These are phyloP conservation scores for Pleurotus djamor DNA, from an alignment of 768 basidiomycete genomes.

Conservation along the genomic window DNA sequence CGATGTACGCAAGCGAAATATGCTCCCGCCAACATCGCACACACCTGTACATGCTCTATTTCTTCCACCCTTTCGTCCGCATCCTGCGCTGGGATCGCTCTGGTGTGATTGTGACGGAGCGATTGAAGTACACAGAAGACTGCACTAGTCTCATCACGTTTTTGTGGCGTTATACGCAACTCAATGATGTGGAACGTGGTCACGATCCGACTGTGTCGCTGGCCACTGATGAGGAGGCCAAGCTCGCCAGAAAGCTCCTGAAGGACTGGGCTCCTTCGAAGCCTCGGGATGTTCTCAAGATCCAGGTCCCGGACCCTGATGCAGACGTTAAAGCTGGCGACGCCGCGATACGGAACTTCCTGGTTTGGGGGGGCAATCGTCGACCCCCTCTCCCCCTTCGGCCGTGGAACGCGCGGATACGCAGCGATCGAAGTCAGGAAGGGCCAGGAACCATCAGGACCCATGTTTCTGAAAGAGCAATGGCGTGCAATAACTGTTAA, in stretches of 20 bases:
- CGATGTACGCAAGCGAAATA: slow-evolving; percentile 19
- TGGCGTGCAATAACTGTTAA: slow-evolving; percentile 14
- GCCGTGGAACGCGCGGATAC: slow-evolving; percentile 20
- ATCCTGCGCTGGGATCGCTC: slow-evolving; percentile 32
- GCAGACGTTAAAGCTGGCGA: neutral
- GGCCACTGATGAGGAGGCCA: neutral
- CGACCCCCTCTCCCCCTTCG: slow-evolving; percentile 12
- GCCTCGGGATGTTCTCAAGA: neutral
- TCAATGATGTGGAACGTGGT: neutral
- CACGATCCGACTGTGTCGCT: neutral
- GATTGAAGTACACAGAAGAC: slow-evolving; percentile 17
- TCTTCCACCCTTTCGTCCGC: slow-evolving; percentile 20
- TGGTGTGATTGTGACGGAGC: slow-evolving; percentile 21
- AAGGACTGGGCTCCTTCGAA: neutral
- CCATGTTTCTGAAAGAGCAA: slow-evolving; percentile 23
- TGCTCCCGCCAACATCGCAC: slow-evolving; percentile 24
- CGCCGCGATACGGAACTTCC: neutral
- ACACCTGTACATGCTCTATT: slow-evolving; percentile 24
- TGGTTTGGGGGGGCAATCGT: slow-evolving; percentile 1
- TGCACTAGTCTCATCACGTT: slow-evolving; percentile 17
- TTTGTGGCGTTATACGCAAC: slow-evolving; percentile 17
- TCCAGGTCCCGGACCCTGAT: neutral
- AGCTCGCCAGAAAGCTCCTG: neutral
- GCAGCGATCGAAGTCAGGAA: slow-evolving; percentile 12
- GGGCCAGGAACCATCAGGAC: neutral